Base-by-base conservation (phyloP, 164 flowering plant species). In the Kingdonia uniflora region DNA sequence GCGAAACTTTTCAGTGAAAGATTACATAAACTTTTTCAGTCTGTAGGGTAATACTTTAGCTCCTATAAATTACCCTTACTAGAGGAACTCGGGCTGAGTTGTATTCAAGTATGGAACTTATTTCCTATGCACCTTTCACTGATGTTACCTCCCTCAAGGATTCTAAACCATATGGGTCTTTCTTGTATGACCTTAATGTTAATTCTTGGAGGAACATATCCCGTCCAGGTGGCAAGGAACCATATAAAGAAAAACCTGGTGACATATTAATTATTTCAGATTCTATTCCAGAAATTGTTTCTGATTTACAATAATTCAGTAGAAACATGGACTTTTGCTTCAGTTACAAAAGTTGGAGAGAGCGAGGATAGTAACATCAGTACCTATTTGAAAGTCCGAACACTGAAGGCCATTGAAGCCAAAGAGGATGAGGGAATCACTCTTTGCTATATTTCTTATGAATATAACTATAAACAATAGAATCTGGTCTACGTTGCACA, bases 31-130 rank as follows among this genome's bases (percentile, higher is more conserved):
- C 70, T 10, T 84, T n/a, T 84, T 69, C 51, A 59, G 12, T 74
- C 88, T 0, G 73, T 70, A 11, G 44, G 64, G 11, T 68, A 76
- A 0, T 84, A 84, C 62, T 60, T 77, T 24, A 62, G 68, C 7
- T 79, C 85, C 0, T 84, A 35, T 57, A 25, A 56, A 7, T 66
- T 41, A 29, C 88, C 95, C 24, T 69, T 81, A 23, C 35, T 72
- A 12, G 87, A 81, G 62, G 87, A 81, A 76, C 79, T 20, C 77
- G 87, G 13, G 68, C 76, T 0, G 73, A 66, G 16, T 15, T 87
- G 21, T 54, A 37, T 29, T 65, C 82, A 4, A 65, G 74, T 37
- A 37, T 87, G 74, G 86, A 85, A 24, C 29, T 43, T 23, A 47
- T 84, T 12, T 55, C 65, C 1, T 19, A 44, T 11, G 80, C 80